Evolutionary conservation across 148 eudicot species (phyloP).

Genomic region (Camellia granthamiana): DNA sequence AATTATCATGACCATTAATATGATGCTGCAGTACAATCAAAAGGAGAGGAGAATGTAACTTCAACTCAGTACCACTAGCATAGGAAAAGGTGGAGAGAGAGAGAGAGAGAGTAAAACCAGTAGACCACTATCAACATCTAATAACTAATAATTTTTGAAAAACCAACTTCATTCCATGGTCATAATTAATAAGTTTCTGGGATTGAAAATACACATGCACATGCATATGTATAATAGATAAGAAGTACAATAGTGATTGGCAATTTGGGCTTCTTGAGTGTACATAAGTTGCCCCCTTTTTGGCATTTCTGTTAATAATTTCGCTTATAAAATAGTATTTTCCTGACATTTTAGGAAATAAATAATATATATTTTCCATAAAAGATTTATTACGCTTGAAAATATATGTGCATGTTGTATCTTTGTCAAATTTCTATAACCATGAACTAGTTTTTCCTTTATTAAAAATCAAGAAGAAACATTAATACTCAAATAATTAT

Average conservation of each 20-base stretch:
- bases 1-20: neutral
- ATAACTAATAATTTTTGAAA: neutral
- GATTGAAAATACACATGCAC: neutral
- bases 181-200: no score
- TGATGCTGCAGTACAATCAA: neutral
- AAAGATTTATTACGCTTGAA: neutral
- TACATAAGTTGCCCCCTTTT: no score
- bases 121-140: neutral
- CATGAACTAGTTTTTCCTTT: neutral
- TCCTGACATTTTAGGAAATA: neutral
- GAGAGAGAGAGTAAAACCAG: neutral
- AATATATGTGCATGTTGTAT: neutral
- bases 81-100: neutral
- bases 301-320: no score
- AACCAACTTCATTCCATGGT: neutral
- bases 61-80: neutral
- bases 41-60: neutral
- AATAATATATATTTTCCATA: neutral
- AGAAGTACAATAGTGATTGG: neutral
- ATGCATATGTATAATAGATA: neutral
- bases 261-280: no score
- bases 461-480: neutral
- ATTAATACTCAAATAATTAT: neutral
- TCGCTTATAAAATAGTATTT: neutral
- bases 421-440: neutral